These are phyloP conservation scores for Aureobasidium mangrovei DNA, from an alignment of 2,329 filamentous ascomycete species.

Conservation along the genomic window DNA sequence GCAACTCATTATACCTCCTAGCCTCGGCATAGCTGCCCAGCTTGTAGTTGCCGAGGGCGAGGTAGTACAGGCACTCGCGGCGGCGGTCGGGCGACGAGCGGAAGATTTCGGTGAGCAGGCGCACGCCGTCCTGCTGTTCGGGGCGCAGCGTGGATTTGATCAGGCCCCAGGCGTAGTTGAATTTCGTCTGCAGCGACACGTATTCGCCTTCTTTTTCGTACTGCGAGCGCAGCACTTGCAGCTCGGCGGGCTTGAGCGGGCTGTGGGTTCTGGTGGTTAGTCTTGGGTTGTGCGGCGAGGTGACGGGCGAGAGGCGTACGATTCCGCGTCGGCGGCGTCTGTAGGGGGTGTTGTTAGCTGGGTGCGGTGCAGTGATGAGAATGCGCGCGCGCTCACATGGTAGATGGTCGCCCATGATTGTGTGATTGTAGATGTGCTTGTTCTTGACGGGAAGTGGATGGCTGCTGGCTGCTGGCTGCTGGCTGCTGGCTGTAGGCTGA, in stretches of 20 bases:
- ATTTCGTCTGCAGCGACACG: slow-evolving; percentile 95
- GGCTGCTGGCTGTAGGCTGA: neutral
- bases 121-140: slow-evolving; percentile 91
- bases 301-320: slow-evolving; percentile 42
- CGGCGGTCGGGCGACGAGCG: slow-evolving; percentile 84
- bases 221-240: slow-evolving; percentile 84
- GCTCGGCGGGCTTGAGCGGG: slow-evolving; percentile 81
- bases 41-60: slow-evolving; percentile 96
- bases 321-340: slow-evolving; percentile 98
- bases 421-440: neutral
- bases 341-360: slow-evolving; percentile 25
- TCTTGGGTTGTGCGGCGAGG: neutral
- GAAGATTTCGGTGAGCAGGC: slow-evolving; percentile 93
- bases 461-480: neutral
- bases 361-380: neutral
- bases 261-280: slow-evolving; percentile 36
- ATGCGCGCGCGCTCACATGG: slow-evolving; percentile 36
- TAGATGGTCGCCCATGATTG: slow-evolving; percentile 38
- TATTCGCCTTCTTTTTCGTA: slow-evolving; percentile 97
- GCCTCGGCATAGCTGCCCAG: slow-evolving; percentile 95
- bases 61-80: slow-evolving; percentile 96
- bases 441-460: too few species aligned
- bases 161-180: slow-evolving; percentile 98
- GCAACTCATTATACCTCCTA: slow-evolving; percentile 83
- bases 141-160: slow-evolving; percentile 80